A percentile compares a stretch with the other conserved stretches of the same genome.
Evolutionary conservation across 2,329 filamentous ascomycete species (phyloP).

Genomic region (Rhytidhysteron rufulum): DNA sequence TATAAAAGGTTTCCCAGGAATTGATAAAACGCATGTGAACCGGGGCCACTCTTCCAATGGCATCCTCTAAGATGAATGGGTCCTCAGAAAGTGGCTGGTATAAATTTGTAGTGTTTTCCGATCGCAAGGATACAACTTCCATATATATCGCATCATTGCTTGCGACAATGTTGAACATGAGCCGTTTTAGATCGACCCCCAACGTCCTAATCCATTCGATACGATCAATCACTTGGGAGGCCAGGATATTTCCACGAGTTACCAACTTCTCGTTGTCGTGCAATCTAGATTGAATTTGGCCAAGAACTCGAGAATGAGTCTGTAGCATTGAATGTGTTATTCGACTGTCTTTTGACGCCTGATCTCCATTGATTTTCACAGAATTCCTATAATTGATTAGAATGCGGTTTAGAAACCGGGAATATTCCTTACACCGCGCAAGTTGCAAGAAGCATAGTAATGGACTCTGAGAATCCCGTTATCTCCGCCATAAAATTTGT

Average conservation of each 20-base stretch:
- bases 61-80: conserved; percentile 14
- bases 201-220: conserved; percentile 9
- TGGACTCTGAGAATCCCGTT: neutral
- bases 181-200: conserved; percentile 7
- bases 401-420: too few species aligned
- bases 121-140: conserved; percentile 7
- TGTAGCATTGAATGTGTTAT: too few species aligned
- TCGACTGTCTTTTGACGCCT: too few species aligned
- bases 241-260: too few species aligned
- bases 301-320: too few species aligned
- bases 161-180: conserved; percentile 1
- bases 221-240: too few species aligned
- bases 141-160: conserved; percentile 10
- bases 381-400: too few species aligned
- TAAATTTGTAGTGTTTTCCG: conserved; percentile 5
- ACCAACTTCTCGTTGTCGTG: too few species aligned
- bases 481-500: neutral
- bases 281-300: too few species aligned
- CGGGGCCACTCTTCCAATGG: conserved; percentile 12
- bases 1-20: conserved; percentile 13
- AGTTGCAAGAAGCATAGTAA: neutral
- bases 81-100: conserved; percentile 9
- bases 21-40: conserved; percentile 13
- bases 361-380: too few species aligned
- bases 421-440: too few species aligned